Conservation (phyloP, 2,329 filamentous ascomycete genomes). For the Colletotrichum gloeosporioides region DNA sequence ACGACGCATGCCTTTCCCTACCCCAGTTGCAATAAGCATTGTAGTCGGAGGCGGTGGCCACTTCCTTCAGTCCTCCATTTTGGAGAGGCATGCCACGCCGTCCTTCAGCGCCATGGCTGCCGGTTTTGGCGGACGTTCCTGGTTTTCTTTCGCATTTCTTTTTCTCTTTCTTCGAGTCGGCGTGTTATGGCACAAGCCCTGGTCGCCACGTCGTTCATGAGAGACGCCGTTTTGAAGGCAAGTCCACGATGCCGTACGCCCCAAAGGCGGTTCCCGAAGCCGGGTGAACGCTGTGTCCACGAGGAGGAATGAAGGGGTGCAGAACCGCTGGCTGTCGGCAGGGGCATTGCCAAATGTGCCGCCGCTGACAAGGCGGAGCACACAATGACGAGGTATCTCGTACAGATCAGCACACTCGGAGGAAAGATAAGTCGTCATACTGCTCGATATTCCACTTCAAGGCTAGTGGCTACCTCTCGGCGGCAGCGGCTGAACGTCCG, state of each 20-base stretch:
- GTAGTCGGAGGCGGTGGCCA: neutral
- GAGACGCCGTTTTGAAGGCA: neutral
- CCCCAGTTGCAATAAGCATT: neutral
- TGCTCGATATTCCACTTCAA: neutral
- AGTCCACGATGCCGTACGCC: neutral
- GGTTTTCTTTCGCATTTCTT: neutral
- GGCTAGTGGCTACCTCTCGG: neutral
- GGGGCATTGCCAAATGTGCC: neutral
- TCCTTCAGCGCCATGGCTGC: neutral
- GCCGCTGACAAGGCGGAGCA: neutral
- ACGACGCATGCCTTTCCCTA: neutral
- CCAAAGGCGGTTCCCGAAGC: neutral
- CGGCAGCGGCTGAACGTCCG: conserved; percentile 1
- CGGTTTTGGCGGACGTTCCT: neutral
- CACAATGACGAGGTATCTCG: neutral
- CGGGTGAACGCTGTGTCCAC: neutral
- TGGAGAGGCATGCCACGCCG: neutral
- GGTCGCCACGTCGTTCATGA: neutral
- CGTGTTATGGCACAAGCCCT: conserved; percentile 6
- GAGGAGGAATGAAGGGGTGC: neutral
- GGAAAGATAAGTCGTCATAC: neutral
- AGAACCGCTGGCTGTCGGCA: neutral
- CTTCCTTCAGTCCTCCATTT: neutral
- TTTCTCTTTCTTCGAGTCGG: neutral
- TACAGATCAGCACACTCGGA: neutral